These are phyloP conservation scores for Saccharomycopsis guyanensis DNA, from an alignment of 805 yeast genomes.

Conservation along the genomic window DNA sequence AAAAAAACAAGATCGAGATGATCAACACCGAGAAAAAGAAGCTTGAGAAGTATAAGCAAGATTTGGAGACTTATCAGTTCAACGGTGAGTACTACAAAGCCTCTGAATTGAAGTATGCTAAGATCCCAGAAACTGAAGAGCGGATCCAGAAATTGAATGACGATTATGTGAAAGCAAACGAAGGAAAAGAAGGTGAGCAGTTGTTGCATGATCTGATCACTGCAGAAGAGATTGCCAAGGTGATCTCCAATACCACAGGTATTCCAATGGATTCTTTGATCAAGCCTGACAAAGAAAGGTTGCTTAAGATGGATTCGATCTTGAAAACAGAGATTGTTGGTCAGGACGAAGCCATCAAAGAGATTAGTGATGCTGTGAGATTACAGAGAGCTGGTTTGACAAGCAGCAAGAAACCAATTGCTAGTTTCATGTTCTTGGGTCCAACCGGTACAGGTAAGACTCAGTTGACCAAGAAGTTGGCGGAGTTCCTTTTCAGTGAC, in stretches of 20 bases:
- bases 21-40: slow-evolving; percentile 75
- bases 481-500: slow-evolving; percentile 87
- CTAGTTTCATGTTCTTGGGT: slow-evolving; percentile 92
- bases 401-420: slow-evolving; percentile 90
- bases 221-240: slow-evolving; percentile 88
- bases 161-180: slow-evolving; percentile 27
- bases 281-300: slow-evolving; percentile 91
- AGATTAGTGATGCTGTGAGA: slow-evolving; percentile 90
- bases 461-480: slow-evolving; percentile 85
- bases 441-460: slow-evolving; percentile 99
- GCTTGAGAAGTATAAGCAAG: slow-evolving; percentile 76
- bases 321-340: slow-evolving; percentile 79
- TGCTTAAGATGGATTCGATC: slow-evolving; percentile 78
- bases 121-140: slow-evolving; percentile 53
- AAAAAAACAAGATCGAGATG: slow-evolving; percentile 65
- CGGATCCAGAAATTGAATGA: slow-evolving; percentile 24
- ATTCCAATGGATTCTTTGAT: slow-evolving; percentile 85
- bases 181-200: slow-evolving; percentile 25
- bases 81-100: slow-evolving; percentile 83
- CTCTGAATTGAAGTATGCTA: slow-evolving; percentile 80
- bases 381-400: slow-evolving; percentile 95
- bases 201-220: slow-evolving; percentile 88
- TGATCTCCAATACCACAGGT: slow-evolving; percentile 90
- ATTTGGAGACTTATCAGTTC: slow-evolving; percentile 75
- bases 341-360: slow-evolving; percentile 88